Conservation (phyloP, 202 grass and related monocot genomes). For the Sporobolus alterniflorus region DNA sequence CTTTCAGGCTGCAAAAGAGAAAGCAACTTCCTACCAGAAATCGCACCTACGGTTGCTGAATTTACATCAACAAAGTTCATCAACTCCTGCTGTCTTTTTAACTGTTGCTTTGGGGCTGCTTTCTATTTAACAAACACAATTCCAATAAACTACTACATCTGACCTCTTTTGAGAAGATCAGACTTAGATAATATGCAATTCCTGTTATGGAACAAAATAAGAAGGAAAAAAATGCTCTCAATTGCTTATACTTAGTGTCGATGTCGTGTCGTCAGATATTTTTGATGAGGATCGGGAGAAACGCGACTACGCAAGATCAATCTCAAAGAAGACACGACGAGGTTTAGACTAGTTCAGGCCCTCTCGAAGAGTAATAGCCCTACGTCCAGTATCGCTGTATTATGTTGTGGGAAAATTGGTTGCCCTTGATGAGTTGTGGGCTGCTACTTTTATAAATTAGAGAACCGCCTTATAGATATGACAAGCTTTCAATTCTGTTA, state of each 20-base stretch:
- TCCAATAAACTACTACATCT: slow-evolving; percentile 44
- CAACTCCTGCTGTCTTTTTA: slow-evolving; percentile 48
- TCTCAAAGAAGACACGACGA: no score
- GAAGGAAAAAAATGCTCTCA: neutral
- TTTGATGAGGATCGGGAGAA: no score
- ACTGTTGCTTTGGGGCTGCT: slow-evolving; percentile 30
- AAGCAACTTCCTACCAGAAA: slow-evolving; percentile 52
- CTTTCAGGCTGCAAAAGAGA: slow-evolving; percentile 43
- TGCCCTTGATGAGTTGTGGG: no score
- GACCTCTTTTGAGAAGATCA: slow-evolving; percentile 9
- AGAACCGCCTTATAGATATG: no score
- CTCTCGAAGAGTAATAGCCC: no score
- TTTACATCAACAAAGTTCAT: slow-evolving; percentile 51
- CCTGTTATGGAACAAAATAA: slow-evolving; percentile 55
- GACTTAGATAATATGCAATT: slow-evolving; percentile 47
- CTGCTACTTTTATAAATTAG: no score
- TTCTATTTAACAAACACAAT: slow-evolving; percentile 44
- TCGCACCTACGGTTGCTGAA: slow-evolving; percentile 52
- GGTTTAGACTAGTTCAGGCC: no score
- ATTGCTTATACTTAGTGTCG: slow-evolving; percentile 19
- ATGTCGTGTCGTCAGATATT: no score
- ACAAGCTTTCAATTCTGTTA: no score
- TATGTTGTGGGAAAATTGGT: no score
- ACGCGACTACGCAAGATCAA: no score
- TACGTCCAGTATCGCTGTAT: no score